Evolutionary conservation across 1,139 yeast genomes (phyloP).

Genomic region (Geotrichum macrosporum): DNA sequence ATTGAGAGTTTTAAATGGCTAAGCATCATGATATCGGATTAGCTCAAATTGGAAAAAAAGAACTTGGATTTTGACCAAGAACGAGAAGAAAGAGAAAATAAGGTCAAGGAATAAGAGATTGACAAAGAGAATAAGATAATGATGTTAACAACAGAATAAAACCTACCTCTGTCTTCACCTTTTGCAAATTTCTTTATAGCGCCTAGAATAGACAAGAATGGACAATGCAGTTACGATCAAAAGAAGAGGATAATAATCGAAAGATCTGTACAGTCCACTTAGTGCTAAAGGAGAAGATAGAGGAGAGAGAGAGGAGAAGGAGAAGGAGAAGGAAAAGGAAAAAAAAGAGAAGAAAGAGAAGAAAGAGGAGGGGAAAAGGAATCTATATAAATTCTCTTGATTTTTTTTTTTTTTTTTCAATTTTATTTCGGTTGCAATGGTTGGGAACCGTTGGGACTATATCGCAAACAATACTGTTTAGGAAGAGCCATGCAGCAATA

Average conservation of each 20-base stretch:
- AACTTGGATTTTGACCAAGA: too few relatives aligned
- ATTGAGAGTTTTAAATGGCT: too few relatives aligned
- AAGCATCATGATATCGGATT: too few relatives aligned
- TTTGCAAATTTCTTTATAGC: not conserved
- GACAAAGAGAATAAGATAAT: too few relatives aligned
- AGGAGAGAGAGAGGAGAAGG: too few relatives aligned
- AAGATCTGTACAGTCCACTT: slow-evolving; percentile 11
- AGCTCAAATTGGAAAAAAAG: too few relatives aligned
- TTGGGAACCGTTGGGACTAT: too few relatives aligned
- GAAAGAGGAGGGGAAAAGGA: slow-evolving; percentile 3
- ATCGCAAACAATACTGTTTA: too few relatives aligned
- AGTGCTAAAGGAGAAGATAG: slow-evolving; percentile 19
- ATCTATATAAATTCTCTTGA: slow-evolving; percentile 2
- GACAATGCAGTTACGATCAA: slow-evolving; percentile 8
- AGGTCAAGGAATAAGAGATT: too few relatives aligned
- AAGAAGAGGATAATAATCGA: slow-evolving; percentile 1
- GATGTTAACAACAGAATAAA: too few relatives aligned
- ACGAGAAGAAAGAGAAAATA: too few relatives aligned
- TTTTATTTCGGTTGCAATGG: slow-evolving; percentile 4
- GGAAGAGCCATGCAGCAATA: too few relatives aligned
- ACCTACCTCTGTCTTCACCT: slow-evolving; percentile 15
- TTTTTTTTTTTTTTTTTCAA: slow-evolving; percentile 1
- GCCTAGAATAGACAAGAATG: slow-evolving; percentile 11
- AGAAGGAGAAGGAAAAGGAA: slow-evolving; percentile 9
- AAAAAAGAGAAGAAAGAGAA: slow-evolving; percentile 4